Evolutionary conservation across 148 eudicot genomes (phyloP), one percentile per base, ranked within the genome.

Genomic region (Mesembryanthemum crystallinum): DNA sequence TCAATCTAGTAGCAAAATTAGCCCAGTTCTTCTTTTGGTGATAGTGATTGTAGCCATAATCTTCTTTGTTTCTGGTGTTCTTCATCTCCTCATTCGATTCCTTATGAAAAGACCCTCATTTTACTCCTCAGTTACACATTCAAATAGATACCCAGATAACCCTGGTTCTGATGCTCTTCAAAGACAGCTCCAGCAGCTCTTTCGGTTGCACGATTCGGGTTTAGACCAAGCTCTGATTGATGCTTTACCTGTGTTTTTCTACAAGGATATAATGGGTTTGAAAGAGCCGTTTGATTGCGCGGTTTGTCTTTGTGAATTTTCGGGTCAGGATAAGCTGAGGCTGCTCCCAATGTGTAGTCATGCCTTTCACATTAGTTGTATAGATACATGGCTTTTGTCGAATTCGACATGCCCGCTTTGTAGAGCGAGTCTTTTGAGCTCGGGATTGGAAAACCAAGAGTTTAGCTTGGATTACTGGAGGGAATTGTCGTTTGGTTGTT

Each of bases 321-420:
- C 82, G 11, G 80, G 77, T 12, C 78, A 77, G 13, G 89, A 87
- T 73, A 78, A 82, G 75, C 25, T 87, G 25, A 82, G 87, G 39
- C 67, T 87, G 77, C 79, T 87, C n/a, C 87, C 87, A 5, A 49
- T 64, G 24, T 87, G 90, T 52, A 78, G 88, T 47, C 89, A 87
- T 85, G 90, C 90, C 23, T 87, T 87, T 77, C 88, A 87, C 32
- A 74, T 87, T 18, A 71, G 64, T 42, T 85, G 88, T 51, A 84
- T 87, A 28, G 89, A 87, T 67, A 87, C 90, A 17, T 87, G 88
- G 90, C 80, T 87, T 1, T 68, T 84, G 67, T 82, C 89, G 15
- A 82, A 86, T 69, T 87, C 89, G 5, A 87, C 89, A 7, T 87
- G 90, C 70, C 90, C 88, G 12, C 86, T 87, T 59, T 89, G 92